These are phyloP conservation scores for Irpex sp. DNA, from an alignment of 1,284 basidiomycete species.

Conservation along the genomic window DNA sequence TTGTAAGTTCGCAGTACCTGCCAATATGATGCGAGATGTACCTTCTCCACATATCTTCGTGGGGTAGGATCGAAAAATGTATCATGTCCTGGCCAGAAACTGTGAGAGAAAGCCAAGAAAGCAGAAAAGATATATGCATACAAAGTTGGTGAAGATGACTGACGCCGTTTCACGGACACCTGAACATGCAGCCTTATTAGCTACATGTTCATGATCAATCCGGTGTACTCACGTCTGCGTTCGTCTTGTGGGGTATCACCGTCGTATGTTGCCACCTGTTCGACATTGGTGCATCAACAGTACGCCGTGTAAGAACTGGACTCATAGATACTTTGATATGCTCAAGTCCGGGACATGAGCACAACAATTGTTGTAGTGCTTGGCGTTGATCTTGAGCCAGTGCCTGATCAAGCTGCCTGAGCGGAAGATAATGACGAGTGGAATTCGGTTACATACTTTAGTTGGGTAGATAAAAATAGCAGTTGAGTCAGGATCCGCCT, in stretches of 20 bases:
- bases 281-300: background rate
- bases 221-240: slow-evolving; percentile 44
- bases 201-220: background rate
- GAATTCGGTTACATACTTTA: slow-evolving; percentile 45
- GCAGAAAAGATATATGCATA: slow-evolving; percentile 33
- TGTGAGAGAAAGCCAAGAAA: background rate
- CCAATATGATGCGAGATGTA: slow-evolving; percentile 25
- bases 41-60: slow-evolving; percentile 84
- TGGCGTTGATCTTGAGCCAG: slow-evolving; percentile 86
- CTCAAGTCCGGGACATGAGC: slow-evolving; percentile 58
- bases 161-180: slow-evolving; percentile 64
- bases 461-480: slow-evolving; percentile 91
- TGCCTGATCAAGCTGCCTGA: slow-evolving; percentile 43
- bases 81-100: slow-evolving; percentile 71
- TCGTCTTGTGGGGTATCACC: slow-evolving; percentile 80
- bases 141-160: slow-evolving; percentile 78
- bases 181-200: slow-evolving; percentile 21
- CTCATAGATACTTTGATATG: slow-evolving; percentile 47
- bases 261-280: slow-evolving; percentile 76
- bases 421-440: background rate
- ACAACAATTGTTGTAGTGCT: slow-evolving; percentile 66
- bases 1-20: slow-evolving; percentile 2
- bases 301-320: background rate
- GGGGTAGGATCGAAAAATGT: slow-evolving; percentile 82
- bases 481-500: slow-evolving; percentile 58